Conservation (phyloP, 163 green algal species). For the Coccomyxa subellipsoidea region DNA sequence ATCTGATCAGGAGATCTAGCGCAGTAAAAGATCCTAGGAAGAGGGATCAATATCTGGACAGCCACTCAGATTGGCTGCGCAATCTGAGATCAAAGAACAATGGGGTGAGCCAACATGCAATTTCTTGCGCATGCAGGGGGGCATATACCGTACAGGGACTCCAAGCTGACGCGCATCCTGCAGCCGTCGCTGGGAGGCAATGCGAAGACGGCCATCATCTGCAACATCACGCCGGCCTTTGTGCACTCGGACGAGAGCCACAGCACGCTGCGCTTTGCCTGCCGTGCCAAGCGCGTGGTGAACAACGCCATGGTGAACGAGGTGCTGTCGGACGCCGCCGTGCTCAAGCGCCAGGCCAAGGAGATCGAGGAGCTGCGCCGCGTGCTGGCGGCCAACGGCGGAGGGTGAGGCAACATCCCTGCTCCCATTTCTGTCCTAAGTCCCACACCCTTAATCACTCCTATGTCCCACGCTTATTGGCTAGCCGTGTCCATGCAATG, state of each 20-base stretch:
- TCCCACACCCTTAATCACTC: no score
- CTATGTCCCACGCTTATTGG: no score
- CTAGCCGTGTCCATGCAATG: no score
- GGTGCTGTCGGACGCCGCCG: constrained; percentile 81
- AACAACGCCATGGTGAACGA: constrained; percentile 97
- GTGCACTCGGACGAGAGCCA: constrained; percentile 88
- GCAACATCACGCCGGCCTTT: constrained; percentile 84
- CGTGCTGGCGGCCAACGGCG: constrained; percentile 54
- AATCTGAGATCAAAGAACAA: no score
- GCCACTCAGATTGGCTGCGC: no score
- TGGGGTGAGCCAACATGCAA: no score
- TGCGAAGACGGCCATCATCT: constrained; percentile 93
- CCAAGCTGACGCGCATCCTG: constrained; percentile 95
- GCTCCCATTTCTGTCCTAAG: not conserved
- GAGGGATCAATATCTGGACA: no score
- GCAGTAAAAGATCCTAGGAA: no score
- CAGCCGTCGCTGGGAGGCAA: constrained; percentile 93
- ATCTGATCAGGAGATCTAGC: no score
- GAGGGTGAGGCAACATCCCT: constrained; percentile 12
- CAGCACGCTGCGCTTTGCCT: constrained; percentile 92
- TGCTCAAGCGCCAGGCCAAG: constrained; percentile 88
- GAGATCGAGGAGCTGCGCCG: constrained; percentile 89
- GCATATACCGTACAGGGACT: constrained; percentile 95
- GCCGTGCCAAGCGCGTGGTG: constrained; percentile 89
- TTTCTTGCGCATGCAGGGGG: no score